Base-by-base conservation (phyloP, 2,329 filamentous ascomycete genomes). In the Sodiomyces alkalinus region DNA sequence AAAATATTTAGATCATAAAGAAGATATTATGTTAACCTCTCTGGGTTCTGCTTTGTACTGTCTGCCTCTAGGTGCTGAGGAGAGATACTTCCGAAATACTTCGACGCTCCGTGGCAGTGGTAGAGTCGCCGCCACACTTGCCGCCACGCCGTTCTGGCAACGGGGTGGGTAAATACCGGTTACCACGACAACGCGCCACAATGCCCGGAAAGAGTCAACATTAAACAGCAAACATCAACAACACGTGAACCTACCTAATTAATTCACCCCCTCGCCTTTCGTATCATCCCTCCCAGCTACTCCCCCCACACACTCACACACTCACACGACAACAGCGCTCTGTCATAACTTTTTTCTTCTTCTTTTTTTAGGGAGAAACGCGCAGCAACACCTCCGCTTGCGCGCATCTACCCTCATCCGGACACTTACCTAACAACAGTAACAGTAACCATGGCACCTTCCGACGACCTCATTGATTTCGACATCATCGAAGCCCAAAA, bases 401-500 rank as follows among this genome's bases (percentile, higher is more conserved):
- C n/a, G n/a, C n/a, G n/a, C n/a, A n/a, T n/a, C n/a, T n/a, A n/a
- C n/a, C n/a, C n/a, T n/a, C n/a, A n/a, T n/a, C n/a, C n/a, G n/a
- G n/a, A n/a, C n/a, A n/a, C n/a, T n/a, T n/a, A n/a, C n/a, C n/a
- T n/a, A n/a, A n/a, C n/a, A n/a, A n/a, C n/a, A n/a, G n/a, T n/a
- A n/a, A 24, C 25, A 47, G 33, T 30, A 38, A 53, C 44, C 43
- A 72, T 73, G 58, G 56, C 59, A 38, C 41, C 42, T 20, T 52
- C 56, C 35, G 53, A 56, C 34, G 68, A 76, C 40, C 52, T 72
- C 21, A 71, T 77, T 47, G 59, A 74, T 57, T 96, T 98, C 58
- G 80, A 92, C 44, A 70, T 94, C 38, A 94, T 98, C 55, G 90
- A 98, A 58, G 73, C 71, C 26, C 86, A 94, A 44, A 98, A 98